A percentile compares a stretch with the other conserved stretches of the same genome.
Evolutionary conservation across 345 rosid genomes (phyloP).

Genomic region (Eucalyptus curtisii): DNA sequence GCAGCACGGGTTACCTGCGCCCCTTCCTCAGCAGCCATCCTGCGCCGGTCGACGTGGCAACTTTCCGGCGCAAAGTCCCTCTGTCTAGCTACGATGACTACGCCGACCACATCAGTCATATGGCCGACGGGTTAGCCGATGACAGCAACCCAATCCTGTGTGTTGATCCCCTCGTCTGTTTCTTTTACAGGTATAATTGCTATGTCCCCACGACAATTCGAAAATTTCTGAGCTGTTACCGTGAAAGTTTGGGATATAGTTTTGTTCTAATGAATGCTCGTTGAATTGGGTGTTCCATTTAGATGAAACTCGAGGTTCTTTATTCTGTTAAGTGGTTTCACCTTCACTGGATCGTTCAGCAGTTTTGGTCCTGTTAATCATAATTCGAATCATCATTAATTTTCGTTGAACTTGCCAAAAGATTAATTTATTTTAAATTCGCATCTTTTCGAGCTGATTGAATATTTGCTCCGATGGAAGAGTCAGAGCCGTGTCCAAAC

Average conservation of each 20-base stretch:
- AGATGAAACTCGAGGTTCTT: background rate
- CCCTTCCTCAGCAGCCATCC: slow-evolving; percentile 1
- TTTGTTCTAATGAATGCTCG: background rate
- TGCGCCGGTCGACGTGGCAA: slow-evolving; percentile 2
- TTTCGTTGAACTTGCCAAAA: background rate
- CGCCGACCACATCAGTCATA: slow-evolving; percentile 16
- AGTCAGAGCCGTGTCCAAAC: background rate
- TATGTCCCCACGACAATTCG: background rate
- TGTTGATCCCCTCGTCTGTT: slow-evolving; percentile 29
- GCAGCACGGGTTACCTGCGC: slow-evolving; percentile 19
- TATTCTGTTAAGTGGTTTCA: background rate
- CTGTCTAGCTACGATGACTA: slow-evolving; percentile 32
- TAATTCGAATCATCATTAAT: background rate
- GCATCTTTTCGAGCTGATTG: background rate
- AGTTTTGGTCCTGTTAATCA: background rate
- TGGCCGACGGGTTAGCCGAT: slow-evolving; percentile 8
- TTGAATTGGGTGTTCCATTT: background rate
- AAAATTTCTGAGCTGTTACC: background rate
- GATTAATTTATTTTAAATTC: background rate
- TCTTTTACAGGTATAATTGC: slow-evolving; percentile 22
- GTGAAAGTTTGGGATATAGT: background rate
- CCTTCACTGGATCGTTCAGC: background rate
- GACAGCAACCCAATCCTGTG: slow-evolving; percentile 10
- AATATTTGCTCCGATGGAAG: background rate
- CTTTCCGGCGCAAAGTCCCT: slow-evolving; percentile 19